Percentiles rank a stretch among this genome's conserved stretches.
These are phyloP conservation scores for Globisporangium canariense DNA, from an alignment of 352 stramenopile species.

Conservation along the genomic window DNA sequence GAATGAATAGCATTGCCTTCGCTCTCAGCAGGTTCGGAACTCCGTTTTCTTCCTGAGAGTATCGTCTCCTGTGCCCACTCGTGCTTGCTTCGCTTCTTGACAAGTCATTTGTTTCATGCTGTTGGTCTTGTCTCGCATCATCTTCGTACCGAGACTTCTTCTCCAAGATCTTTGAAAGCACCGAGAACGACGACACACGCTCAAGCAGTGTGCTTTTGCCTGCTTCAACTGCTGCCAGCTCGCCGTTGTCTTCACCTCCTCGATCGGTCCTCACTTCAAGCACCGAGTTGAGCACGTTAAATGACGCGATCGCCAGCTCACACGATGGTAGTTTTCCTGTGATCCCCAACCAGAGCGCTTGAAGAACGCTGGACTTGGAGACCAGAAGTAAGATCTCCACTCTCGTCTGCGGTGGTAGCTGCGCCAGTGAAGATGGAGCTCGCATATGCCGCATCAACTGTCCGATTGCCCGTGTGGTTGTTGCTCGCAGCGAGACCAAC, in stretches of 20 bases:
- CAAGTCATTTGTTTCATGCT: neutral
- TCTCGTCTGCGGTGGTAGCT: slow-evolving; percentile 27
- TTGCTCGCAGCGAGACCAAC: slow-evolving; percentile 28
- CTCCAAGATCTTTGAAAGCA: slow-evolving; percentile 30
- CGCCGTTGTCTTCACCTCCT: slow-evolving; percentile 16
- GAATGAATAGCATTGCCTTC: slow-evolving; percentile 61
- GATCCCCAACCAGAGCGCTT: slow-evolving; percentile 41
- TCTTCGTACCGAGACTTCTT: slow-evolving; percentile 19
- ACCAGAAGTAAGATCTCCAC: slow-evolving; percentile 33
- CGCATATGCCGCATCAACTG: slow-evolving; percentile 57
- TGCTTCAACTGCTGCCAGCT: slow-evolving; percentile 28
- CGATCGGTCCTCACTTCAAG: slow-evolving; percentile 44
- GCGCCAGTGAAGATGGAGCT: slow-evolving; percentile 19
- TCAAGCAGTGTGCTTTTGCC: slow-evolving; percentile 36
- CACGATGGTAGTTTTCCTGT: slow-evolving; percentile 3
- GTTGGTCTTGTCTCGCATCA: neutral
- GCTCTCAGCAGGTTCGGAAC: slow-evolving; percentile 41
- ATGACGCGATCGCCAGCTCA: slow-evolving; percentile 43
- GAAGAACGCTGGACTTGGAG: slow-evolving; percentile 33
- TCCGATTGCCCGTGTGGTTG: slow-evolving; percentile 41
- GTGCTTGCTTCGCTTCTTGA: neutral
- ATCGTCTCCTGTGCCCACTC: slow-evolving; percentile 10
- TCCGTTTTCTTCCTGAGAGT: slow-evolving; percentile 14
- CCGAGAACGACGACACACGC: slow-evolving; percentile 27
- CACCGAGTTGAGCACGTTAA: slow-evolving; percentile 66